A percentile compares a stretch with the other conserved stretches of the same genome.
phyloP scores from a whole-genome alignment of 2,329 filamentous ascomycete genomes.

The Thermoascus crustaceus region DNA sequence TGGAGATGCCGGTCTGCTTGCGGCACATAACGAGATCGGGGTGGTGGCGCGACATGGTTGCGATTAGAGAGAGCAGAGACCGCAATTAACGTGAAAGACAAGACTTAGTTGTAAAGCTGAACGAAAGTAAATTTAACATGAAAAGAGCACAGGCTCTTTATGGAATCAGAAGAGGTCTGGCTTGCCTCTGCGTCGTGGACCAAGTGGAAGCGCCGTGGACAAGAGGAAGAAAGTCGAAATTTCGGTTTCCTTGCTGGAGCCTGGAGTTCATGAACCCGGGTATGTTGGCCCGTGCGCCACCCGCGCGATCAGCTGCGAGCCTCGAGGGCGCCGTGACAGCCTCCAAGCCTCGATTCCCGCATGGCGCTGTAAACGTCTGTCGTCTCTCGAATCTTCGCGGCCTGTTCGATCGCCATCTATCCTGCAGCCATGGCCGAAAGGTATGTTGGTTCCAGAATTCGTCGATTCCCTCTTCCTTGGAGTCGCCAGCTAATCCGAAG shows the following conservation, averaged over 20 bases:
- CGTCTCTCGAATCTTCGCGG: too few species aligned
- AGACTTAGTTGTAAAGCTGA: too few species aligned
- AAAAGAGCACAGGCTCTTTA: too few species aligned
- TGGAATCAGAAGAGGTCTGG: too few species aligned
- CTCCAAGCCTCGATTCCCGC: background rate
- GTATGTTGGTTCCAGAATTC: conserved; percentile 12
- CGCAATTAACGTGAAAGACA: too few species aligned
- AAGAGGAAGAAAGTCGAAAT: conserved; percentile 3
- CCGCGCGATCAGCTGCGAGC: background rate
- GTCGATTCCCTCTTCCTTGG: background rate
- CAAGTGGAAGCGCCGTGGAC: background rate
- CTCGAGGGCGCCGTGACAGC: background rate
- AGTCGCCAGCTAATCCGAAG: conserved; percentile 3
- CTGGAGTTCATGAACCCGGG: background rate
- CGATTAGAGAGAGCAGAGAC: too few species aligned
- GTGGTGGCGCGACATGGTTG: conserved; percentile 81
- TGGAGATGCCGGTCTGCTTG: conserved; percentile 94
- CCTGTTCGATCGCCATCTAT: too few species aligned
- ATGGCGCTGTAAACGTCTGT: background rate
- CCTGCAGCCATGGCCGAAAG: conserved; percentile 16
- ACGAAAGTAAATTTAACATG: too few species aligned
- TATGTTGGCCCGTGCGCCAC: conserved; percentile 4
- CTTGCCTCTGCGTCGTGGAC: too few species aligned
- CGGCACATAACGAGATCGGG: conserved; percentile 99
- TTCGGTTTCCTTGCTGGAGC: conserved; percentile 1